A percentile compares a stretch with the other conserved stretches of the same genome.
phyloP scores from a whole-genome alignment of 352 stramenopile species.

The Pythium brachiatum region DNA sequence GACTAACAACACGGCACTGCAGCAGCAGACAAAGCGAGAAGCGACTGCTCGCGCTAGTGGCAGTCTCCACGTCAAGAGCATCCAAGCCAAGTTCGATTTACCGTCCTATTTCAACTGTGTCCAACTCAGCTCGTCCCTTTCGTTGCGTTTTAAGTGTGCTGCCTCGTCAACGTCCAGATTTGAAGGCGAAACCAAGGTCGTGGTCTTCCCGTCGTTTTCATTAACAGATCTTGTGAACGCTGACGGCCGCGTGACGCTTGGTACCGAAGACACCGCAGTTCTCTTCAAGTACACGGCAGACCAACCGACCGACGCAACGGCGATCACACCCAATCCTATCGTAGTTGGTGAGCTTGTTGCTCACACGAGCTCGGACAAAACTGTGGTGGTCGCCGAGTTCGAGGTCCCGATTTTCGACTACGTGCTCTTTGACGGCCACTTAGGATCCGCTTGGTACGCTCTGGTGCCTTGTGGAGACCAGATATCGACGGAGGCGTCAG shows the following conservation, averaged over 20 bases:
- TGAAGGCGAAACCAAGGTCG: conserved; percentile 11
- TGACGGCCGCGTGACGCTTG: conserved; percentile 6
- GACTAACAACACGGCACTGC: neutral
- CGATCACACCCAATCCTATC: conserved; percentile 26
- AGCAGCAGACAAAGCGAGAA: conserved; percentile 12
- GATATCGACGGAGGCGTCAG: neutral
- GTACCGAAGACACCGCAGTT: neutral
- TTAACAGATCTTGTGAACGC: conserved; percentile 11
- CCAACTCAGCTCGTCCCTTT: neutral
- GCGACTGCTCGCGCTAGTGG: conserved; percentile 2
- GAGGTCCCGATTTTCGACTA: conserved; percentile 51
- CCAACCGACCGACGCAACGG: neutral
- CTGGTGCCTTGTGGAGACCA: neutral
- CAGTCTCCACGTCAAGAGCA: conserved; percentile 36
- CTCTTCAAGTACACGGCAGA: conserved; percentile 13
- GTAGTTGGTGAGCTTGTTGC: conserved; percentile 26
- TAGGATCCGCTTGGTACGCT: conserved; percentile 35
- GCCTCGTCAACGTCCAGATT: neutral
- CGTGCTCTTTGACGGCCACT: conserved; percentile 40
- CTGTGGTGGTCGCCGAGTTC: conserved; percentile 22
- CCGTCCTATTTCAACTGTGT: conserved; percentile 19
- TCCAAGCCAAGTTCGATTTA: conserved; percentile 25
- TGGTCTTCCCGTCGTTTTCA: conserved; percentile 14
- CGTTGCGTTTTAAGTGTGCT: conserved; percentile 5
- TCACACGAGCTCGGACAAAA: neutral